These are phyloP conservation scores for Dillenia turbinata DNA, from an alignment of 164 flowering plant genomes.

Conservation along the genomic window DNA sequence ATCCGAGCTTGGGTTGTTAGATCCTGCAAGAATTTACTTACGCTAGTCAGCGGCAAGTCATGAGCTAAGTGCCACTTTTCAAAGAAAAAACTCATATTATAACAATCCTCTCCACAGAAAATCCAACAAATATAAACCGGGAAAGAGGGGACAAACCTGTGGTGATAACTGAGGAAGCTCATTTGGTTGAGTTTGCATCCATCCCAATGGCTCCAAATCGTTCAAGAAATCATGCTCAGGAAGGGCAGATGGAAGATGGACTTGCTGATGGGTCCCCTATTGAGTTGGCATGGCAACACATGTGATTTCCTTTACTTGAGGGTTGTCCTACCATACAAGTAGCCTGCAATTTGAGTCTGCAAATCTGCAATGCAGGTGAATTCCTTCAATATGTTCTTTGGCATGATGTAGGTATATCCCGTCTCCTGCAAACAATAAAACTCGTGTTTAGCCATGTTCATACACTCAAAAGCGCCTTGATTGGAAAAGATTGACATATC, in stretches of 20 bases:
- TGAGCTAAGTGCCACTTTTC: no score
- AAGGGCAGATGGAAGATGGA: constrained; percentile 83
- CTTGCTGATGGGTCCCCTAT: constrained; percentile 99
- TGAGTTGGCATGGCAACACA: constrained; percentile 97
- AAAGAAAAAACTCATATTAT: no score
- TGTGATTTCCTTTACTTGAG: constrained; percentile 96
- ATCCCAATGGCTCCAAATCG: constrained; percentile 97
- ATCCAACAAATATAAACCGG: neutral
- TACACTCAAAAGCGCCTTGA: neutral
- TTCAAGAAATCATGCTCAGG: constrained; percentile 95
- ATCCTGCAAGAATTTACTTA: constrained; percentile 54
- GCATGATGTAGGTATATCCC: no score
- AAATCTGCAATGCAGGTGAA: no score
- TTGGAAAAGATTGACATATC: neutral
- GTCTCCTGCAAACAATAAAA: no score
- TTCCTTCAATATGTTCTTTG: no score
- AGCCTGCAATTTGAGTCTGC: no score
- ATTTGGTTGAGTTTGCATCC: constrained; percentile 99
- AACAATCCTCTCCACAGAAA: neutral
- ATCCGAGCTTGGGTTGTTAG: constrained; percentile 79
- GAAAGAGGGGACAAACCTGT: constrained; percentile 49
- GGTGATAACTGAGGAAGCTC: constrained; percentile 99
- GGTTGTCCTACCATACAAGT: constrained; percentile 90
- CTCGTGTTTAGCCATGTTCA: neutral
- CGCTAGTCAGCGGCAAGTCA: no score